Conservation (phyloP, 768 basidiomycete genomes). For the Pulveroboletus sp. region DNA sequence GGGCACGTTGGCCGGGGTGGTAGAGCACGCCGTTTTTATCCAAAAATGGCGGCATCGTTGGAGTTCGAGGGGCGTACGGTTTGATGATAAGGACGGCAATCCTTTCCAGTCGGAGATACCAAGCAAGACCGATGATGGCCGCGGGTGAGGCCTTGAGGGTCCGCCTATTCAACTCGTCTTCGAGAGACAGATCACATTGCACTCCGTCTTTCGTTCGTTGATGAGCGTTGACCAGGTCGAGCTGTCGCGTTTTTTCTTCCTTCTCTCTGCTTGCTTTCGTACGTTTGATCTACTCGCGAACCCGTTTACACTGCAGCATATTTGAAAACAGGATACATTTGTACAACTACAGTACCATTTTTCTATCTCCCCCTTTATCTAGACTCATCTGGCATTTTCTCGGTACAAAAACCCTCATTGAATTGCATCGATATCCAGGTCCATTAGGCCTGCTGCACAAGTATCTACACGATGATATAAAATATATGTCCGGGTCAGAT, state of each 20-base stretch:
- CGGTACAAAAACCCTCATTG: neutral
- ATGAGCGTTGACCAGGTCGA: neutral
- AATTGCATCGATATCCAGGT: neutral
- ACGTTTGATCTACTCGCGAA: neutral
- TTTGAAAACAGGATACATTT: neutral
- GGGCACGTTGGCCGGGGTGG: slow-evolving; percentile 34
- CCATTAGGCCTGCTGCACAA: neutral
- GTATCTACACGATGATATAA: neutral
- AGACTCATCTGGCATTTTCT: neutral
- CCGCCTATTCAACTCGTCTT: too few relatives aligned
- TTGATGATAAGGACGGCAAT: slow-evolving; percentile 30
- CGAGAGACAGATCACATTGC: too few relatives aligned
- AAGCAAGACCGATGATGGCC: neutral
- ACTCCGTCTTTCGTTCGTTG: neutral
- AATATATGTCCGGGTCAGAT: neutral
- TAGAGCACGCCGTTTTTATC: slow-evolving; percentile 24
- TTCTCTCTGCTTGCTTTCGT: neutral
- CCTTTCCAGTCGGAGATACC: slow-evolving; percentile 13
- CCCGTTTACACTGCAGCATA: neutral
- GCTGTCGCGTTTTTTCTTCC: too few relatives aligned
- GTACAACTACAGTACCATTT: slow-evolving; percentile 1
- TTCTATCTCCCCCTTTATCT: neutral
- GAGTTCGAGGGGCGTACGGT: slow-evolving; percentile 25
- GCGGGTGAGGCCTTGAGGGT: neutral
- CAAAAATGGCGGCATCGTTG: slow-evolving; percentile 29